A percentile compares a stretch with the other conserved stretches of the same genome.
Evolutionary conservation across 1,284 basidiomycete species (phyloP).

Genomic region (Ustilago nuda): DNA sequence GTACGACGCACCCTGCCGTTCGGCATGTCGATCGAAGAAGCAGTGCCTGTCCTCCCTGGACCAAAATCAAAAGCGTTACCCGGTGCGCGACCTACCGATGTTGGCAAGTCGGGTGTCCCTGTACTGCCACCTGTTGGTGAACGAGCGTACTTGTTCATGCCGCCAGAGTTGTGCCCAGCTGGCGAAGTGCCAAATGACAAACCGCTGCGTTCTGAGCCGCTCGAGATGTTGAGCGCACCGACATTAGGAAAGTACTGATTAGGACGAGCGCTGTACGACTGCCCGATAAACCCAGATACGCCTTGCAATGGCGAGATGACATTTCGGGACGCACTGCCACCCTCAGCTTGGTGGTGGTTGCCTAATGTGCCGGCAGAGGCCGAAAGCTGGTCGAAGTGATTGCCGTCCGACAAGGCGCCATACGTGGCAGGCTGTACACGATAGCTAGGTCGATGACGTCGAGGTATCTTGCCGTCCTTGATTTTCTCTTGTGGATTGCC

Average conservation of each 20-base stretch:
- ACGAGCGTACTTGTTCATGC: conserved; percentile 21
- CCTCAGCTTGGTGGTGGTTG: conserved; percentile 2
- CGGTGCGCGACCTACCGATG: conserved; percentile 38
- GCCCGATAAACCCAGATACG: conserved; percentile 41
- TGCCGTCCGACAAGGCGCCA: conserved; percentile 35
- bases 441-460: conserved; percentile 47
- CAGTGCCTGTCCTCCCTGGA: conserved; percentile 31
- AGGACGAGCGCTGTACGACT: conserved; percentile 24
- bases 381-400: conserved; percentile 33
- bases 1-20: conserved; percentile 21
- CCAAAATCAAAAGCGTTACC: conserved; percentile 50
- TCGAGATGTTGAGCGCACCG: conserved; percentile 23
- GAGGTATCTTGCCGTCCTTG: conserved; percentile 59
- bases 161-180: conserved; percentile 11
- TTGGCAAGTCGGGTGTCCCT: conserved; percentile 19
- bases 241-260: conserved; percentile 16
- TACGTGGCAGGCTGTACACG: conserved; percentile 33
- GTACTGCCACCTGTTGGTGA: conserved; percentile 7
- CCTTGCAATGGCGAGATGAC: conserved; percentile 41
- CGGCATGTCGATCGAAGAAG: conserved; percentile 23
- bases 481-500: conserved; percentile 66
- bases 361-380: conserved; percentile 32
- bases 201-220: conserved; percentile 20
- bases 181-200: conserved; percentile 35
- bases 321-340: conserved; percentile 23